Base-by-base conservation (phyloP, 805 yeast species). In the Kodamaea kaohsiungensis region DNA sequence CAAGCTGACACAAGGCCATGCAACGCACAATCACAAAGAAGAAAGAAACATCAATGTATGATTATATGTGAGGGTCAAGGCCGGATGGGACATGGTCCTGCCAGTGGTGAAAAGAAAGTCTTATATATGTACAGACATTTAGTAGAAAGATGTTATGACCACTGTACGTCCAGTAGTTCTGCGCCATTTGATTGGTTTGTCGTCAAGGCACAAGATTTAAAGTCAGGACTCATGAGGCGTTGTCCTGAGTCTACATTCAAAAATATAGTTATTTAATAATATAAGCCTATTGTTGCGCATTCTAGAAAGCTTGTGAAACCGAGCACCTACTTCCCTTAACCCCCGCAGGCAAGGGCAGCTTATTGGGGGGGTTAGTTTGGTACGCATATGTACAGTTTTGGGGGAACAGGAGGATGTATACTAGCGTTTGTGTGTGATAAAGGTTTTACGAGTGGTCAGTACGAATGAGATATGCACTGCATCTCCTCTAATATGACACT, bases 401-500 rank as follows among this genome's bases (percentile, higher is more conserved):
- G 25, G 25, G 25, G 25, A 22, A 22, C 6, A 6, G 25, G 25
- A 22, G 25, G 25, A 22, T 22, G 6, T 4, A 22, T 22, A 22
- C 6, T 22, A 22, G 25, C 6, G 25, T 22, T 22, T 22, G 25
- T 22, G 25, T 22, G 25, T 4, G 6, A 12, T 30, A n/a, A n/a
- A n/a, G n/a, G n/a, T 10, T 30, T 30, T 30, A 30, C 35, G 35
- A 16, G 19, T n/a, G 19, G 19, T 7, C 17, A 40, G 25, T 17
- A 40, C 25, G 17, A 40, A 39, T 12, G 19, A 4, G 2, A 22
- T 13, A 45, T 19, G 8, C 56, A 65, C 43, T 19, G n/a, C 19
- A 40, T 15, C 45, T 66, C 59, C 51, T 67, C 70, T 5, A 15
- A 15, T 37, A 65, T 16, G 2, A 68, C 50, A 3, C 55, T 43